Conservation (phyloP, 371 early-diverging fungal genomes). For the Apophysomyces ossiformis region DNA sequence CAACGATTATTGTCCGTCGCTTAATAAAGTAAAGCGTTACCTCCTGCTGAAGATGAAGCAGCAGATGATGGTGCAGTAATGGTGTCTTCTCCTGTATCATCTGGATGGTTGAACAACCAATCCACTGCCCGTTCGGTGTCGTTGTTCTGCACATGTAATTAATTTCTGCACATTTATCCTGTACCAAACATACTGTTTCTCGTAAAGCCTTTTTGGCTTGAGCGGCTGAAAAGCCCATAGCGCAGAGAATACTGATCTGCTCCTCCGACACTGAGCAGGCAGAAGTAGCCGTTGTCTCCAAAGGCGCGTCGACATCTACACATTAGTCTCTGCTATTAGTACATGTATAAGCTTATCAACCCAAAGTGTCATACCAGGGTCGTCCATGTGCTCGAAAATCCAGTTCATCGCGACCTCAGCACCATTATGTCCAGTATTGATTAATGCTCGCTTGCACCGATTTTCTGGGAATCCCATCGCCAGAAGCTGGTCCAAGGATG, state of each 20-base stretch:
- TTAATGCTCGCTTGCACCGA: constrained; percentile 81
- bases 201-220: constrained; percentile 85
- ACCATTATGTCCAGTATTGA: constrained; percentile 80
- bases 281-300: constrained; percentile 22
- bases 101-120: constrained; percentile 92
- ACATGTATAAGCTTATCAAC: neutral
- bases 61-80: constrained; percentile 1
- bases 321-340: neutral
- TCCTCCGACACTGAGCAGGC: constrained; percentile 31
- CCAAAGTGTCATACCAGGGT: constrained; percentile 61
- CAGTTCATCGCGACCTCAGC: constrained; percentile 92
- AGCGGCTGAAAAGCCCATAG: constrained; percentile 89
- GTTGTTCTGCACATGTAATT: constrained; percentile 57
- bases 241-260: constrained; percentile 68
- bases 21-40: constrained; percentile 5
- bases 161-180: constrained; percentile 1
- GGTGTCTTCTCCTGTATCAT: constrained; percentile 56
- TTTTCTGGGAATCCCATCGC: constrained; percentile 91
- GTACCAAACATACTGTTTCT: constrained; percentile 68
- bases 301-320: constrained; percentile 52
- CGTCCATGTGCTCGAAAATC: constrained; percentile 96
- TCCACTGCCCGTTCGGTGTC: constrained; percentile 93
- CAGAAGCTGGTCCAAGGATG: constrained; percentile 74
- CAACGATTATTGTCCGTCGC: neutral
- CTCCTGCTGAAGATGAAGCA: constrained; percentile 21